Evolutionary conservation across 139 green algal species (phyloP).

Genomic region (Chlorella sp.): DNA sequence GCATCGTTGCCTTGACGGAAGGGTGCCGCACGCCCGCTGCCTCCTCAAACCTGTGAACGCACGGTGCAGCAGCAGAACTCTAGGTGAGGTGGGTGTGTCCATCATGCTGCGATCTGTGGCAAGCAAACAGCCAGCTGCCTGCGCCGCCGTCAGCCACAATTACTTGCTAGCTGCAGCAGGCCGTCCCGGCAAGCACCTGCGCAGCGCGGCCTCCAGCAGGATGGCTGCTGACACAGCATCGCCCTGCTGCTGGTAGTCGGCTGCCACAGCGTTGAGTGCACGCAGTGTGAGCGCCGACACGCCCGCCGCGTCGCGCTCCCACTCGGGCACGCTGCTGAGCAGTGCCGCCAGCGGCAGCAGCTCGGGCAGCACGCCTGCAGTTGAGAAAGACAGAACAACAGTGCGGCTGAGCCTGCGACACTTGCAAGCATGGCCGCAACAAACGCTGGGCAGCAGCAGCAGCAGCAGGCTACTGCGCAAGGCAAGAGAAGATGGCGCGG

Average conservation of each 20-base stretch:
- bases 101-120: no score
- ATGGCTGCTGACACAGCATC: slow-evolving; percentile 40
- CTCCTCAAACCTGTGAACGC: slow-evolving; percentile 39
- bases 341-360: slow-evolving; percentile 43
- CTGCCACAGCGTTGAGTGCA: slow-evolving; percentile 36
- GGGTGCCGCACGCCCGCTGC: neutral
- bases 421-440: neutral
- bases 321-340: slow-evolving; percentile 36
- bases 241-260: slow-evolving; percentile 28
- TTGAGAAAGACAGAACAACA: neutral
- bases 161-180: no score
- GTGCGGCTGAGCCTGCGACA: neutral
- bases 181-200: slow-evolving; percentile 12
- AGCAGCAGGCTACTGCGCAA: neutral
- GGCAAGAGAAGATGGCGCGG: neutral
- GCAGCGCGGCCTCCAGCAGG: slow-evolving; percentile 50
- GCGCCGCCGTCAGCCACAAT: no score
- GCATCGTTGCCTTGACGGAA: slow-evolving; percentile 2
- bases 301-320: slow-evolving; percentile 42
- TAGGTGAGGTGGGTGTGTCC: no score
- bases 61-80: no score
- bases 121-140: no score
- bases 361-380: slow-evolving; percentile 51
- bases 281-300: slow-evolving; percentile 39
- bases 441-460: neutral